Percentiles rank a stretch among this genome's conserved stretches.
These are phyloP conservation scores for Mycena olivaceomarginata DNA, from an alignment of 768 basidiomycete species.

Conservation along the genomic window DNA sequence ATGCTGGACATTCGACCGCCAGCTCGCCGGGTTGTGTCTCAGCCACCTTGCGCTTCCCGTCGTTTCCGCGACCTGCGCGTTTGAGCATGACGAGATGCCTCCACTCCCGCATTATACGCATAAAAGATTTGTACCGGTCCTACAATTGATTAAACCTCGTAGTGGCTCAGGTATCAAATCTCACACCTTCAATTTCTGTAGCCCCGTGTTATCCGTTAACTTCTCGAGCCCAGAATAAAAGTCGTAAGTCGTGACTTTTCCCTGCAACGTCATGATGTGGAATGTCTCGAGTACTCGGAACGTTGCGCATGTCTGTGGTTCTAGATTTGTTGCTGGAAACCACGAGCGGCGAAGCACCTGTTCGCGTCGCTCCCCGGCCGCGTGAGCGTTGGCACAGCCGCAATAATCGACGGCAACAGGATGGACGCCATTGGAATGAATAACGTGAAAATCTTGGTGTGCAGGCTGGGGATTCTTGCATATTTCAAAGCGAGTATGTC, in stretches of 20 bases:
- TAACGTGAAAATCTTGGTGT: background rate
- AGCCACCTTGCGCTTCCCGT: too few relatives aligned
- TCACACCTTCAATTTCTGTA: background rate
- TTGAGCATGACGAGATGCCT: too few relatives aligned
- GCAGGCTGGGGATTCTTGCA: background rate
- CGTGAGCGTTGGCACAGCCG: background rate
- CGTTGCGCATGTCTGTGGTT: background rate
- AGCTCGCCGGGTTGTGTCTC: background rate
- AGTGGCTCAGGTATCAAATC: too few relatives aligned
- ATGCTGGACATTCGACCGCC: background rate
- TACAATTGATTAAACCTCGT: too few relatives aligned
- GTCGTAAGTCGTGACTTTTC: background rate
- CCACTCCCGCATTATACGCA: too few relatives aligned
- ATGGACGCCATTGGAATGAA: background rate
- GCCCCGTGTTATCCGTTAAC: background rate
- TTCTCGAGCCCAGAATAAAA: background rate
- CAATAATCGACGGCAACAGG: background rate
- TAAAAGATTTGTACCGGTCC: too few relatives aligned
- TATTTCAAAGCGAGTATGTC: background rate
- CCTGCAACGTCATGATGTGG: background rate
- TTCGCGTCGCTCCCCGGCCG: background rate
- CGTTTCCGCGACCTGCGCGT: too few relatives aligned
- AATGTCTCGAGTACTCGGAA: background rate
- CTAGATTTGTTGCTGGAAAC: background rate
- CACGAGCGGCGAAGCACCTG: background rate